Evolutionary conservation across 257 asterid genomes (phyloP).

Genomic region (Solanum ahanhuiri): DNA sequence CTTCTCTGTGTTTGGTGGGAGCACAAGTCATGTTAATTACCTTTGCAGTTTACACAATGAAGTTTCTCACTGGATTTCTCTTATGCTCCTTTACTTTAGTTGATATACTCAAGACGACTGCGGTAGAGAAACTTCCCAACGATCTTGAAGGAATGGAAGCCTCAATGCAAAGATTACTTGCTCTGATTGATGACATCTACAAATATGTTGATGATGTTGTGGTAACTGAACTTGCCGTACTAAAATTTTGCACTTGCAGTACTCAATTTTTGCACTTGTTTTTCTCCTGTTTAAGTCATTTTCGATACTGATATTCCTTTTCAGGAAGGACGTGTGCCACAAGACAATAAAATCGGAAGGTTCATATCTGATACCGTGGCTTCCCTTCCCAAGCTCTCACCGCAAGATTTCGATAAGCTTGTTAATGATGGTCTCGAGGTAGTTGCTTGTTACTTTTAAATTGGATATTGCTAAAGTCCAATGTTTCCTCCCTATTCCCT

Average conservation of each 20-base stretch:
- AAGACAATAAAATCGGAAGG: conserved; percentile 72
- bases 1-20: not conserved
- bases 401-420: conserved; percentile 33
- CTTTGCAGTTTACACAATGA: not conserved
- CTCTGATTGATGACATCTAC: conserved; percentile 68
- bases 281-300: not conserved
- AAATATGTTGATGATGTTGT: conserved; percentile 90
- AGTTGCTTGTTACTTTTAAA: not conserved
- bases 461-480: not conserved
- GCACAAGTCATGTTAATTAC: not conserved
- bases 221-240: conserved; percentile 29
- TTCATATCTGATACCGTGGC: conserved; percentile 54
- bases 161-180: conserved; percentile 79
- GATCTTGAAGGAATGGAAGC: conserved; percentile 98
- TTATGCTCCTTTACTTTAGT: conserved; percentile 26
- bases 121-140: conserved; percentile 77
- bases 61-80: not conserved
- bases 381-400: conserved; percentile 59
- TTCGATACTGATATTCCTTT: not conserved
- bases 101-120: conserved; percentile 73
- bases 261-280: not conserved
- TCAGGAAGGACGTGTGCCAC: conserved; percentile 68
- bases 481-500: not conserved
- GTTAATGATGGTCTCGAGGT: conserved; percentile 70
- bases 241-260: not conserved